Evolutionary conservation across 805 yeast species (phyloP).

Genomic region (Schizosaccharomyces japonicus): DNA sequence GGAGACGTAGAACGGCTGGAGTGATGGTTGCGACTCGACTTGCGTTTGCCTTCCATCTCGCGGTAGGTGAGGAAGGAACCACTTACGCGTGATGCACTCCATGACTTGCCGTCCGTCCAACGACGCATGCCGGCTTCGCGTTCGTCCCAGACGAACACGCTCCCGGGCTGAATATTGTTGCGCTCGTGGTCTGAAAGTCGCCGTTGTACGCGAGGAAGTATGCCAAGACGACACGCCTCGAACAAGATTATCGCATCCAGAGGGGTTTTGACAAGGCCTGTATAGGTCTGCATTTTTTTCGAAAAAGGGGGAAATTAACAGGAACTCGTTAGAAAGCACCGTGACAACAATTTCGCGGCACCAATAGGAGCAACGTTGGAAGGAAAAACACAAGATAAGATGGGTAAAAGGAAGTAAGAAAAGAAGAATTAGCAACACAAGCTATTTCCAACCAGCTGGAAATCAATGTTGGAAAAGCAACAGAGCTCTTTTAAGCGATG

Average conservation of each 20-base stretch:
- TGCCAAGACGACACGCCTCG: conserved; percentile 36
- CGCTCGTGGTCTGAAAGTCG: conserved; percentile 36
- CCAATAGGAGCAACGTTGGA: too few relatives aligned
- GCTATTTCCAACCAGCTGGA: too few relatives aligned
- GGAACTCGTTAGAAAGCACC: too few relatives aligned
- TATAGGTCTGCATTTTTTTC: conserved; percentile 44
- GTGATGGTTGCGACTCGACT: conserved; percentile 8
- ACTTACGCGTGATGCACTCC: conserved; percentile 50
- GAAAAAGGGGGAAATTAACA: too few relatives aligned
- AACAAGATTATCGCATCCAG: conserved; percentile 39
- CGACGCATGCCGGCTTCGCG: conserved; percentile 44
- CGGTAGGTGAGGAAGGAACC: conserved; percentile 39
- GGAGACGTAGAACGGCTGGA: background rate
- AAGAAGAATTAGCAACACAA: too few relatives aligned
- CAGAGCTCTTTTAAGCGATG: too few relatives aligned
- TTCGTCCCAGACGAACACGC: conserved; percentile 52
- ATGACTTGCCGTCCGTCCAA: conserved; percentile 56
- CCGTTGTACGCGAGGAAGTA: conserved; percentile 34
- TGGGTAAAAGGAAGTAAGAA: too few relatives aligned
- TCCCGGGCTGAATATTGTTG: conserved; percentile 29
- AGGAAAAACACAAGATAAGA: too few relatives aligned
- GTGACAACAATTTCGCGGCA: too few relatives aligned
- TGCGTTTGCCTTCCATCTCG: conserved; percentile 26
- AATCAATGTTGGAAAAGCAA: too few relatives aligned
- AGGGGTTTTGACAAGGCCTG: conserved; percentile 33